A percentile compares a stretch with the other conserved stretches of the same genome.
Conservation (phyloP, 441 rosid species). For the Eutrema salsugineum region DNA sequence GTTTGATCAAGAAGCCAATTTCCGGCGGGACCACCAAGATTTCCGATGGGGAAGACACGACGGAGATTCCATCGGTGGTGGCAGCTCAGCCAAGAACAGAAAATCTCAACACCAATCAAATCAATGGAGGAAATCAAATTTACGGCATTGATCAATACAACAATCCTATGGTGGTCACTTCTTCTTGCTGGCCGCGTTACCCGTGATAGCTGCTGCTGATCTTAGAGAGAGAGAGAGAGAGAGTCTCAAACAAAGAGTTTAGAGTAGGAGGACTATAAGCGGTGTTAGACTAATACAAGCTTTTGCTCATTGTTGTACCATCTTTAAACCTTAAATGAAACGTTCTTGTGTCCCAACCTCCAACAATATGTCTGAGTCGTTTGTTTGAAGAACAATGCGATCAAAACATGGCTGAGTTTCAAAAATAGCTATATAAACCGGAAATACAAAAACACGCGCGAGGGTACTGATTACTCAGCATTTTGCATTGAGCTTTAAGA, state of each 20-base stretch:
- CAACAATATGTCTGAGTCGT: background rate
- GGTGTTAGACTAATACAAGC: conserved; percentile 9
- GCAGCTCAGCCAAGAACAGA: conserved; percentile 32
- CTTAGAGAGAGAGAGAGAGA: background rate
- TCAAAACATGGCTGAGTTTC: background rate
- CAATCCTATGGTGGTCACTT: conserved; percentile 13
- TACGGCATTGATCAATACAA: conserved; percentile 16
- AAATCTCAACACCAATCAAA: conserved; percentile 9
- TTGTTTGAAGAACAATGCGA: background rate
- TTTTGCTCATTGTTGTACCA: conserved; percentile 4
- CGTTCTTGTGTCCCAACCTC: background rate
- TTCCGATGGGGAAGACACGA: conserved; percentile 65
- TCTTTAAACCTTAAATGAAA: conserved; percentile 11
- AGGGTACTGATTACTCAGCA: too few species aligned
- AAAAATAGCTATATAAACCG: too few species aligned
- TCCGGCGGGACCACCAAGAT: conserved; percentile 33
- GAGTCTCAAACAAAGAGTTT: background rate
- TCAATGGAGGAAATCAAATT: background rate
- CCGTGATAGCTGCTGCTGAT: background rate
- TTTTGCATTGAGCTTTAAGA: too few species aligned
- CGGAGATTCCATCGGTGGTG: conserved; percentile 60
- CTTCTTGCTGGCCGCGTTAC: conserved; percentile 27
- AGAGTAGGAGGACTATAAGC: background rate
- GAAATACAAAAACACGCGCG: too few species aligned
- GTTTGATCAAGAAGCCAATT: conserved; percentile 41